A percentile compares a stretch with the other conserved stretches of the same genome.
Evolutionary conservation across 768 basidiomycete genomes (phyloP).

Genomic region (Collybia nuda): DNA sequence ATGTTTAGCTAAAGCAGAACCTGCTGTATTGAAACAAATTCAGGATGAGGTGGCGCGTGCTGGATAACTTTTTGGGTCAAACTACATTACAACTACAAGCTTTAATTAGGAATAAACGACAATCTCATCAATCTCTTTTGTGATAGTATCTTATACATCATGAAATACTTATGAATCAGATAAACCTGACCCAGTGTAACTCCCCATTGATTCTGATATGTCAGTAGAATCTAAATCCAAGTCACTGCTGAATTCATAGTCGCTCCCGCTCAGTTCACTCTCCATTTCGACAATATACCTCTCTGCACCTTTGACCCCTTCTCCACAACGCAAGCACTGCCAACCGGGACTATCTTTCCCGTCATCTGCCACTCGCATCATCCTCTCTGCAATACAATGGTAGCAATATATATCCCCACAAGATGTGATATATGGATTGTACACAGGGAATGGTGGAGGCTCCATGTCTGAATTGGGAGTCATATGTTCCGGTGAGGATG

Average conservation of each 20-base stretch:
- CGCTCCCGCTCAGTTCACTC: constrained; percentile 44
- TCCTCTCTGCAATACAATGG: constrained; percentile 82
- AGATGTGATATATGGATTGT: constrained; percentile 80
- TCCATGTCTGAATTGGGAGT: constrained; percentile 31
- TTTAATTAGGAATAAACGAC: neutral
- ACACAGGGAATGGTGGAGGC: constrained; percentile 63
- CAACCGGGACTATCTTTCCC: constrained; percentile 58
- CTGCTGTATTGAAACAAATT: constrained; percentile 72
- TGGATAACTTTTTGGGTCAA: constrained; percentile 6
- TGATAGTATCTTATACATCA: too few relatives aligned
- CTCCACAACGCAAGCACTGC: constrained; percentile 83
- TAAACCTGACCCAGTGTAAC: constrained; percentile 46
- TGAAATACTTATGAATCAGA: too few relatives aligned
- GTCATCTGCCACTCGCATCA: constrained; percentile 73
- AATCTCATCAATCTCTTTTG: constrained; percentile 4
- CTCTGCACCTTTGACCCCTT: constrained; percentile 62
- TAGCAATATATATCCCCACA: constrained; percentile 93
- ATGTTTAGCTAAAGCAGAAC: constrained; percentile 69
- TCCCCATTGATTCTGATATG: constrained; percentile 55
- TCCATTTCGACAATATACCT: constrained; percentile 46
- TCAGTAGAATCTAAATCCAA: constrained; percentile 48
- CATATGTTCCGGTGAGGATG: constrained; percentile 17
- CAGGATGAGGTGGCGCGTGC: constrained; percentile 44
- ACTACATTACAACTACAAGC: neutral
- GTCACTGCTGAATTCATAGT: constrained; percentile 62